phyloP scores from a whole-genome alignment of 257 asterid species.

The Solanum piurae region DNA sequence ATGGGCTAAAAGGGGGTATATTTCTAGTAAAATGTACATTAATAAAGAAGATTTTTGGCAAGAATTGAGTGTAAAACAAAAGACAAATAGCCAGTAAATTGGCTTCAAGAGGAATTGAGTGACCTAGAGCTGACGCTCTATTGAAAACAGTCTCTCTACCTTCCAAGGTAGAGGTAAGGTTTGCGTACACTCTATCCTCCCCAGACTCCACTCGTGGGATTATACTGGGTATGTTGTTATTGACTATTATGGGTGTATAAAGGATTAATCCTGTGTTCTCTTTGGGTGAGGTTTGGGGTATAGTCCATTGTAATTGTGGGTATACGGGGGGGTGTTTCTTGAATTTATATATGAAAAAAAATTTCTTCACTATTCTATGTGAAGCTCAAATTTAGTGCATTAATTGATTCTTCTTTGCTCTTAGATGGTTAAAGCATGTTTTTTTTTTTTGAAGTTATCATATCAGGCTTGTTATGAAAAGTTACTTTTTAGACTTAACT shows the following conservation, averaged over 20 bases:
- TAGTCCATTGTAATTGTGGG: constrained; percentile 8
- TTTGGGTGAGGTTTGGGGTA: constrained; percentile 3
- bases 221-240: neutral
- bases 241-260: constrained; percentile 12
- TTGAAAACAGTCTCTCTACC: neutral
- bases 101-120: constrained; percentile 3
- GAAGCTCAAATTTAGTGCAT: neutral
- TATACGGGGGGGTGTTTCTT: neutral
- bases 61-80: neutral
- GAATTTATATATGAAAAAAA: neutral
- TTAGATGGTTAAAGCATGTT: neutral
- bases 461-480: neutral
- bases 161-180: neutral
- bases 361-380: neutral
- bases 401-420: neutral
- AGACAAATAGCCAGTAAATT: constrained; percentile 1
- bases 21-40: constrained; percentile 41
- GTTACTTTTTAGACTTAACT: neutral
- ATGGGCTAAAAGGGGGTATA: constrained; percentile 16
- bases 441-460: neutral
- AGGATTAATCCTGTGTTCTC: constrained; percentile 5
- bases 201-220: neutral
- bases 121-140: neutral
- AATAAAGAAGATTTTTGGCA: constrained; percentile 3
- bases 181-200: neutral